These are phyloP conservation scores for Myriosclerotinia duriaeana DNA, from an alignment of 2,329 filamentous ascomycete genomes.

Conservation along the genomic window DNA sequence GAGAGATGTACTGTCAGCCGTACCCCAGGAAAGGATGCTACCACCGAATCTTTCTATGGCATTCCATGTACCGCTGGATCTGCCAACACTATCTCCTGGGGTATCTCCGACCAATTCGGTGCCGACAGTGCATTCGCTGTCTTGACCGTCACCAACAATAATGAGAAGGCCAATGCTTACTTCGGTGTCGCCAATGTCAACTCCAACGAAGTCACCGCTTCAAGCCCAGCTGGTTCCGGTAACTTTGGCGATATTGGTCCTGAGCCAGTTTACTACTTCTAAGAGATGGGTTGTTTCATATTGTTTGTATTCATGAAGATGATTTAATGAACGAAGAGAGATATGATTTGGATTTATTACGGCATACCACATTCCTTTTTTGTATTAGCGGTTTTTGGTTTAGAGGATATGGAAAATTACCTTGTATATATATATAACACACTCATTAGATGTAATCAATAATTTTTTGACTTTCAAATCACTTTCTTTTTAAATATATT, in stretches of 20 bases:
- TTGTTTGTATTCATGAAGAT: background rate
- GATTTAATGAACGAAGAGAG: background rate
- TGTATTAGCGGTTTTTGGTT: background rate
- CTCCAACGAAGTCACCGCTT: background rate
- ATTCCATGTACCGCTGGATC: slow-evolving; percentile 12
- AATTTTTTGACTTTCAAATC: background rate
- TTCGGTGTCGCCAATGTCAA: slow-evolving; percentile 4
- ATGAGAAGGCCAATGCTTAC: background rate
- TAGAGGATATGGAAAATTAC: background rate
- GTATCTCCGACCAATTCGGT: slow-evolving; percentile 7
- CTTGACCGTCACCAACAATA: slow-evolving; percentile 11
- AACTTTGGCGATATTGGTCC: slow-evolving; percentile 9
- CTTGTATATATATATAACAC: background rate
- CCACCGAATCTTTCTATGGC: background rate
- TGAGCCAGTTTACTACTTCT: slow-evolving; percentile 4
- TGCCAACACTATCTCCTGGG: slow-evolving; percentile 4
- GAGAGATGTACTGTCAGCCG: slow-evolving; percentile 7
- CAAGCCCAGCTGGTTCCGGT: background rate
- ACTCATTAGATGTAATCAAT: background rate
- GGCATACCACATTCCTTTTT: background rate
- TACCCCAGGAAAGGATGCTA: slow-evolving; percentile 8
- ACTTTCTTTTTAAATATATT: too few relatives aligned
- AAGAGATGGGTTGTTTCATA: background rate
- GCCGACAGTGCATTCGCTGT: background rate
- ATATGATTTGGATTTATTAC: background rate